phyloP scores from a whole-genome alignment of 768 basidiomycete species.

The Lepiota venenata region DNA sequence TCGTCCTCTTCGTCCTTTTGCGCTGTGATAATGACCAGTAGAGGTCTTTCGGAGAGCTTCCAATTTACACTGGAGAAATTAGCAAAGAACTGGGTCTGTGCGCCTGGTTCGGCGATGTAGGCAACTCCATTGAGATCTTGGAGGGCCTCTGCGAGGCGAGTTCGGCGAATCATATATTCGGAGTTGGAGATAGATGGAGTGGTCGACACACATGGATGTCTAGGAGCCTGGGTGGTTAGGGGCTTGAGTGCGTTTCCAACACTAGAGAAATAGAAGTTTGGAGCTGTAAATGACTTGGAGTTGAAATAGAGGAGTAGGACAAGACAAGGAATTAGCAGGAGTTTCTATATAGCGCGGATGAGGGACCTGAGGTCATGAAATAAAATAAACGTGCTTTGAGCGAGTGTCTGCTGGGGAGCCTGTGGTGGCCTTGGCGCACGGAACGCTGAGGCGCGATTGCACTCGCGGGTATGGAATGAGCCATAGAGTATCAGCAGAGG shows the following conservation, averaged over 20 bases:
- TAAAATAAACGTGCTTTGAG: too few relatives aligned
- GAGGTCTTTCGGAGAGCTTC: constrained; percentile 75
- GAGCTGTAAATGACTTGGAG: background rate
- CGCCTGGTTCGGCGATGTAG: constrained; percentile 79
- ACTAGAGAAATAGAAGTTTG: too few relatives aligned
- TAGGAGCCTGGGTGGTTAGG: constrained; percentile 31
- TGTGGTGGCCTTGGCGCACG: too few relatives aligned
- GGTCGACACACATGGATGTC: constrained; percentile 3
- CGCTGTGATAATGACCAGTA: constrained; percentile 65
- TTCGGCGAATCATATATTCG: constrained; percentile 55
- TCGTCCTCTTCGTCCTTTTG: constrained; percentile 2
- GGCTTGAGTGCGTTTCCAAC: background rate
- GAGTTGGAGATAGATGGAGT: constrained; percentile 41
- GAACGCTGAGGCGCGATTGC: too few relatives aligned
- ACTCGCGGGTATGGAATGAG: too few relatives aligned
- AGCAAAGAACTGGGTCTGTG: constrained; percentile 67
- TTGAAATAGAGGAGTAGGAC: background rate
- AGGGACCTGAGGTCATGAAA: background rate
- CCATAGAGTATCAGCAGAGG: too few relatives aligned
- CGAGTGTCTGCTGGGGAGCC: too few relatives aligned
- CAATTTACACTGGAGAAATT: constrained; percentile 64
- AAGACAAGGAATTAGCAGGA: constrained; percentile 5
- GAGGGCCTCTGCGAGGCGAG: constrained; percentile 46
- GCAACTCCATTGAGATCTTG: constrained; percentile 51
- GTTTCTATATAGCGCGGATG: background rate